Evolutionary conservation across 2,329 filamentous ascomycete species (phyloP).

Genomic region (Aureobasidium sp.): DNA sequence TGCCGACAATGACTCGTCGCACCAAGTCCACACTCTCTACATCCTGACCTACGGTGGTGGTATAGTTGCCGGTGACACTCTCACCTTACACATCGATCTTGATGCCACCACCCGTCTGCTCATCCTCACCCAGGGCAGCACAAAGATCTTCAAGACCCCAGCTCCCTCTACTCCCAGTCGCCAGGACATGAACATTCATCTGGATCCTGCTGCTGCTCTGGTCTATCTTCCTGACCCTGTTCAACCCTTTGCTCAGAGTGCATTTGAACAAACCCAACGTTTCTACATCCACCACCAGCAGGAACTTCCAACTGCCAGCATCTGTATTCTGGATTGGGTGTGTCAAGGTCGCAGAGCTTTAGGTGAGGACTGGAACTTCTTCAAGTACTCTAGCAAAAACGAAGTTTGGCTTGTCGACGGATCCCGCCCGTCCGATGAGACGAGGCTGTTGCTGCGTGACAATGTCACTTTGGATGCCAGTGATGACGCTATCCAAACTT

Average conservation of each 20-base stretch:
- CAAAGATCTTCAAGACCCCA: conserved; percentile 85
- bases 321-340: conserved; percentile 91
- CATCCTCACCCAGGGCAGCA: conserved; percentile 62
- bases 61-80: conserved; percentile 76
- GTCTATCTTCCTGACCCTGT: conserved; percentile 79
- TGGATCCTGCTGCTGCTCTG: conserved; percentile 43
- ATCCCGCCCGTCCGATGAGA: conserved; percentile 27
- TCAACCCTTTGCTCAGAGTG: conserved; percentile 76
- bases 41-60: conserved; percentile 91
- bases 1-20: neutral
- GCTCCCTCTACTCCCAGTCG: conserved; percentile 31
- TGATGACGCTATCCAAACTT: conserved; percentile 24
- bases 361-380: conserved; percentile 82
- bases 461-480: conserved; percentile 61
- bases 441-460: conserved; percentile 66
- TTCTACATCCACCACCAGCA: conserved; percentile 51
- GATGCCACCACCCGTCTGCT: conserved; percentile 56
- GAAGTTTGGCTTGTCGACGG: conserved; percentile 60
- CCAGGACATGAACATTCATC: conserved; percentile 36
- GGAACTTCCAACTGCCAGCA: conserved; percentile 34
- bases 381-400: conserved; percentile 71
- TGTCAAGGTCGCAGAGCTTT: conserved; percentile 75
- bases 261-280: conserved; percentile 75
- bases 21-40: conserved; percentile 62
- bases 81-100: conserved; percentile 63